Evolutionary conservation across 2,329 filamentous ascomycete species (phyloP), one percentile per base, ranked within the genome.

Genomic region (Stagonosporopsis rhizophila): DNA sequence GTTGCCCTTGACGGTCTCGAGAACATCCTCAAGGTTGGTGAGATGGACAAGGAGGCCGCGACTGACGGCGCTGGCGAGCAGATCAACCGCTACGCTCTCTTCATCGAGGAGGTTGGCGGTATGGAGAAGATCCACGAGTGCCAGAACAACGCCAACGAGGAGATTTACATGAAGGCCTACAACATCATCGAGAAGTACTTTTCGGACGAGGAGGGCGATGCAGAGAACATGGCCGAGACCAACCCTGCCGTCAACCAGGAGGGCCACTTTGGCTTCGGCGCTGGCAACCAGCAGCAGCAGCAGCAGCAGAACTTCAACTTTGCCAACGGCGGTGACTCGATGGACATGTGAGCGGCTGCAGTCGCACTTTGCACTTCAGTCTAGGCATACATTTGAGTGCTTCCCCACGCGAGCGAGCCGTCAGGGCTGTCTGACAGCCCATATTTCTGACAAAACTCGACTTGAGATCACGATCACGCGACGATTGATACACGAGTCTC

Each of bases 161-260:
- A 99, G 81, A 99, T 99, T 70, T 99, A 99, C 85, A 98, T 99
- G 94, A 99, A 99, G 87, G 95, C 95, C 0, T 99, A 98, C 85
- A 98, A 96, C 85, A 99, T 99, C 80, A 99, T 99, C 67, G 95
- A 99, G 85, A 97, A 97, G 83, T 99, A 99, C 86, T 99, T 99
- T 83, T 97, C 93, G 0, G 95, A 99, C 72, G 95, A 99, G 67
- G 95, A 98, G 52, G 95, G 96, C 75, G 85, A 85, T 61, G 86
- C 80, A 42, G 92, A 93, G 64, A 75, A 75, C 70, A 92, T 92
- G 67, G 91, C 92, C 60, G 91, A 96, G 71, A 85, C 92, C 78
- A 89, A 85, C 59, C 86, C 90, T 59, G 84, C 87, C 70, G 84
- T 87, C 66, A 86, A 84, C 63, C 89, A 92, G 74, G 86, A 89